Conservation (phyloP, 1,284 basidiomycete genomes). For the Crepidotus sp. region DNA sequence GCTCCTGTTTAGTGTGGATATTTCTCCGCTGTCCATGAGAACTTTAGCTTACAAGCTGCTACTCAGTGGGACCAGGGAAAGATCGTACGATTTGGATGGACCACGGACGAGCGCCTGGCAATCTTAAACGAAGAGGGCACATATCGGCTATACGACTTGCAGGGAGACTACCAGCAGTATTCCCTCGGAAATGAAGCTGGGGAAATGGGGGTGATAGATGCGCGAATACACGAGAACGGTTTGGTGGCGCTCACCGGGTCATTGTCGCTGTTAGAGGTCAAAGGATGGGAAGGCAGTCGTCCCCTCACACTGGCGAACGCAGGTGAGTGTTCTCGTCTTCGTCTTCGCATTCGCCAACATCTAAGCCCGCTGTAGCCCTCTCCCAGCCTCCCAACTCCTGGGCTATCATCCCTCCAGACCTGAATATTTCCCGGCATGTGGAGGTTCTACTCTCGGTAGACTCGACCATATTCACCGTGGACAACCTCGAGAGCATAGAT, state of each 20-base stretch:
- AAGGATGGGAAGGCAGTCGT: constrained; percentile 73
- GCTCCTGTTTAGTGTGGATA: constrained; percentile 61
- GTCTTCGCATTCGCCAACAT: constrained; percentile 16
- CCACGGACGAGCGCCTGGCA: constrained; percentile 69
- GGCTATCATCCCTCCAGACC: constrained; percentile 81
- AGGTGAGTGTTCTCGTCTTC: constrained; percentile 36
- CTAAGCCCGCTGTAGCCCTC: constrained; percentile 39
- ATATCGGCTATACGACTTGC: constrained; percentile 85
- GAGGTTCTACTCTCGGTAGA: constrained; percentile 80
- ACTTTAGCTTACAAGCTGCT: constrained; percentile 14
- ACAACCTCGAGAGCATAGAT: constrained; percentile 80
- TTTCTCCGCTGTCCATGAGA: constrained; percentile 22
- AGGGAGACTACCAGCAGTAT: constrained; percentile 77
- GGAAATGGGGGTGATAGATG: constrained; percentile 82
- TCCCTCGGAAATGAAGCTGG: constrained; percentile 80
- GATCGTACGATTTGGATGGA: constrained; percentile 81
- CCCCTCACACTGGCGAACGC: constrained; percentile 60
- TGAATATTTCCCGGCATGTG: constrained; percentile 77
- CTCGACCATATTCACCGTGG: constrained; percentile 70
- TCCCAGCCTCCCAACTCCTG: constrained; percentile 72
- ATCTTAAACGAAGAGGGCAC: constrained; percentile 88
- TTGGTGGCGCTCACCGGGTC: constrained; percentile 80
- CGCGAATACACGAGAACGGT: constrained; percentile 78
- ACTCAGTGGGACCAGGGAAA: constrained; percentile 76
- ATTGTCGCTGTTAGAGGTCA: constrained; percentile 74